Base-by-base conservation (phyloP, 345 rosid genomes). In the Salix caprea region DNA sequence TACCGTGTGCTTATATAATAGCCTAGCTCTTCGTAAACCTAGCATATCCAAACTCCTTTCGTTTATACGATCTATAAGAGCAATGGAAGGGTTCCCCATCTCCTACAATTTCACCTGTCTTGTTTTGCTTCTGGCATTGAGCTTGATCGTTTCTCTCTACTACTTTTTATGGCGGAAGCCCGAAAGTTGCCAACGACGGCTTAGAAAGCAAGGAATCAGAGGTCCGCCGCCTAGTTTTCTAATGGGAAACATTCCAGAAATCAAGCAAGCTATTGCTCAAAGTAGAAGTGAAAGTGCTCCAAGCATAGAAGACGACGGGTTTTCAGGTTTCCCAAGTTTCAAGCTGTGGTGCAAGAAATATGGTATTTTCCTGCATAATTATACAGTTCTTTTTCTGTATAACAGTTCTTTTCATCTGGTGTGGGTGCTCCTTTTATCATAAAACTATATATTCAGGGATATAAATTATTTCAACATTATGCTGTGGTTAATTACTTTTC, bases 151-250 rank as follows among this genome's bases (percentile, higher is more conserved):
- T 24, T 58, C 0, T 39, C 30, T 73, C 8, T 36, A 14, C 23
- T 2, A 36, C 50, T 7, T 16, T 42, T 48, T 34, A 5, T 54
- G 76, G 54, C 71, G 61, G 73, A 16, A 16, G 78, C 81, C 81
- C 6, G 39, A 4, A 34, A 34, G 37, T 34, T 34, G 6, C 37
- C 37, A 44, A 26, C 21, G 4, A 1, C 37, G 50, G 65, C 79
- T 82, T 10, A 54, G 39, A 69, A 52, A 71, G 73, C 82, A 78
- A 70, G 84, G 82, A 0, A 74, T 78, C 56, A 60, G 34, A 12
- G 84, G 84, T 19, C 84, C 84, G 16, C 54, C 73, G 42, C 79
- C 76, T n/a, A 42, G 76, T 12, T 15, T 65, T 60, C 18, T 78
- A 44, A 64, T 74, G 13, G 82, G 82, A 36, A 78, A 75, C 79